A percentile compares a stretch with the other conserved stretches of the same genome.
phyloP scores from a whole-genome alignment of 805 yeast species.

The Cyberlindnera bimundalis region DNA sequence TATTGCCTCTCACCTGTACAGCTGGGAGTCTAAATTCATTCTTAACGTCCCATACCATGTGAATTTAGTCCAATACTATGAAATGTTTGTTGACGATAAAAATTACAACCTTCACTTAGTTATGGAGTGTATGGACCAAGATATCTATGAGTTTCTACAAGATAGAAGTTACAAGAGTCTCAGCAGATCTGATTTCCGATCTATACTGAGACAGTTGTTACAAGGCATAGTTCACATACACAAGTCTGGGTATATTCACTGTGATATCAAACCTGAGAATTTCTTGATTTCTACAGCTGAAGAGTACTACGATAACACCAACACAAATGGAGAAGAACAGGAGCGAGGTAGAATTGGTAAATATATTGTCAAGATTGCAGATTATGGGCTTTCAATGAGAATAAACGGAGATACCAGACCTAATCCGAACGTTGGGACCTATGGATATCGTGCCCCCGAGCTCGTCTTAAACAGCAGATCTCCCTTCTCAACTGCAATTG shows the following conservation, averaged over 20 bases:
- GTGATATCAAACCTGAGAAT: background rate
- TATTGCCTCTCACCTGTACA: too few species aligned
- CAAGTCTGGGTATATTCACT: background rate
- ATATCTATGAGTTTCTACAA: background rate
- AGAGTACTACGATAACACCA: background rate
- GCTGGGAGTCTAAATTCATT: background rate
- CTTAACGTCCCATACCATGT: background rate
- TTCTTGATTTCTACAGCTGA: background rate
- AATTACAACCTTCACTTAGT: background rate
- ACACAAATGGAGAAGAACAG: too few species aligned
- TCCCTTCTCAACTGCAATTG: background rate
- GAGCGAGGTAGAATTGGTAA: too few species aligned
- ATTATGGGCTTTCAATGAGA: background rate
- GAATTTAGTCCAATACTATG: background rate
- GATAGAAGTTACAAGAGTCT: background rate
- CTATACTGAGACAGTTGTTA: background rate
- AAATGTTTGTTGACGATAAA: background rate
- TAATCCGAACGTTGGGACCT: background rate
- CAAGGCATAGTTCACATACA: background rate
- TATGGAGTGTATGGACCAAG: background rate
- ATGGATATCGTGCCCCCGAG: background rate
- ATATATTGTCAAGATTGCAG: slow-evolving; percentile 1
- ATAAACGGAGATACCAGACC: background rate
- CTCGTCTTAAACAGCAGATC: background rate
- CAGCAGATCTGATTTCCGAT: background rate